Conservation (phyloP, 2,329 filamentous ascomycete genomes). For the Penicillium sp. region DNA sequence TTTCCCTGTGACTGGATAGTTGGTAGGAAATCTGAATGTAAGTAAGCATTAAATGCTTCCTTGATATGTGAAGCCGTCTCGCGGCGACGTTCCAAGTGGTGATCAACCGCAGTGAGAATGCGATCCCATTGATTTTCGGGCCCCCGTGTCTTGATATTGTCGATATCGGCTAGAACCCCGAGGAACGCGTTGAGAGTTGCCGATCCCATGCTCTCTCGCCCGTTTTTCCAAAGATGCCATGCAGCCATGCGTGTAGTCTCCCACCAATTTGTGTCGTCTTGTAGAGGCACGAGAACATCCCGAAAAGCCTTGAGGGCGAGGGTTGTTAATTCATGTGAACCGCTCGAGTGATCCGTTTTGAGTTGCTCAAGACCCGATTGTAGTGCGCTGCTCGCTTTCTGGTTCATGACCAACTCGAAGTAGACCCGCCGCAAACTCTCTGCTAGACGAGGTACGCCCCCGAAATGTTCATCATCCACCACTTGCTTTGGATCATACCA, state of each 20-base stretch:
- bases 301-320: constrained; percentile 59
- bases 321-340: constrained; percentile 64
- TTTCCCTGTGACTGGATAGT: constrained; percentile 6
- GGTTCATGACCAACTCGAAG: constrained; percentile 61
- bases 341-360: constrained; percentile 64
- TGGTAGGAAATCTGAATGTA: constrained; percentile 27
- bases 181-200: constrained; percentile 56
- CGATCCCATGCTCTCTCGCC: constrained; percentile 70
- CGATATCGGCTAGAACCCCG: constrained; percentile 32
- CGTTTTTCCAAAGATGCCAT: constrained; percentile 70
- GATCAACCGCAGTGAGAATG: constrained; percentile 35
- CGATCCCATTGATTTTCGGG: constrained; percentile 28
- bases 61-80: constrained; percentile 33
- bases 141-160: constrained; percentile 34
- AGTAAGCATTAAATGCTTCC: constrained; percentile 35
- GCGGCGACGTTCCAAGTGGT: constrained; percentile 33
- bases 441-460: constrained; percentile 63
- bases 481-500: constrained; percentile 64
- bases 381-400: constrained; percentile 54
- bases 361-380: constrained; percentile 56
- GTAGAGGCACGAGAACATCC: constrained; percentile 48
- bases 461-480: constrained; percentile 53
- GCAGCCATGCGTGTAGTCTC: constrained; percentile 59
- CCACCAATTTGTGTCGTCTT: constrained; percentile 58
- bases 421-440: constrained; percentile 66